Evolutionary conservation across 768 basidiomycete species (phyloP).

Genomic region (Rhizopogon rudus): DNA sequence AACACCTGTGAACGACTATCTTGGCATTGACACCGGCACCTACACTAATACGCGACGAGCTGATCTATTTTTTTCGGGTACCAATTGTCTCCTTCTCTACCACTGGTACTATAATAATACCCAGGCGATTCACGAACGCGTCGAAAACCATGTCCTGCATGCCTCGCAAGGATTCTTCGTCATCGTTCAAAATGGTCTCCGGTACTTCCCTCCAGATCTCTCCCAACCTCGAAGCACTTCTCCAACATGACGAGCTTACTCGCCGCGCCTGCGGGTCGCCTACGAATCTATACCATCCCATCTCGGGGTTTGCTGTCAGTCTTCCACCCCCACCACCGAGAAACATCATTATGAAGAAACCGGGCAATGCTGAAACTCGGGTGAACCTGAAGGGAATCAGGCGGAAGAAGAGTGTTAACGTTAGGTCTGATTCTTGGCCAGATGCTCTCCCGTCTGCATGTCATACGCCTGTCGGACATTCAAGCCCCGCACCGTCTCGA

Average conservation of each 20-base stretch:
- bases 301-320: constrained; percentile 17
- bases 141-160: not conserved
- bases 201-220: constrained; percentile 43
- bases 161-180: not conserved
- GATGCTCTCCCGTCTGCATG: constrained; percentile 8
- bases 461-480: constrained; percentile 1
- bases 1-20: no score
- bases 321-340: constrained; percentile 33
- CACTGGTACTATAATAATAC: no score
- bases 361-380: constrained; percentile 11
- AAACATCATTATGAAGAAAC: constrained; percentile 11
- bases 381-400: constrained; percentile 10
- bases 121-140: not conserved
- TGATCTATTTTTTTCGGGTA: no score
- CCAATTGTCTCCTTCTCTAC: no score
- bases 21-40: no score
- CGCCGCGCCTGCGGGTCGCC: constrained; percentile 27
- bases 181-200: not conserved
- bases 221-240: constrained; percentile 53
- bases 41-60: no score
- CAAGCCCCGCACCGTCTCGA: constrained; percentile 13
- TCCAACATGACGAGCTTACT: constrained; percentile 52
- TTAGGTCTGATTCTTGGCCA: constrained; percentile 20
- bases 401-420: constrained; percentile 7
- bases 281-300: constrained; percentile 8